Conservation (phyloP, 352 stramenopile species). For the Thraustotheca clavata region DNA sequence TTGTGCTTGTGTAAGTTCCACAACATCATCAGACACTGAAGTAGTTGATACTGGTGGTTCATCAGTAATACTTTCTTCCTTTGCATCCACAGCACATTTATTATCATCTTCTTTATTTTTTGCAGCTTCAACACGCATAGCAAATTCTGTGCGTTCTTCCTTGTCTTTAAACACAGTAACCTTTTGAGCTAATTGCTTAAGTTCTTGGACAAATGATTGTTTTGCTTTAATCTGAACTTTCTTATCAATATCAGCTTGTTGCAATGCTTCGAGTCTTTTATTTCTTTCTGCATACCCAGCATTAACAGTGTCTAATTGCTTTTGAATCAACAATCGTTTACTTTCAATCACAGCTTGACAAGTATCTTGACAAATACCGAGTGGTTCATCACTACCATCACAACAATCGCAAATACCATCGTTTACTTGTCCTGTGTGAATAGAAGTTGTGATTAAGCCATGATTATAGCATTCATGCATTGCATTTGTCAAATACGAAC, state of each 20-base stretch:
- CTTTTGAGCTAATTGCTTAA: slow-evolving; percentile 35
- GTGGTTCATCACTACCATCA: slow-evolving; percentile 90
- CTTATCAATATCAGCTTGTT: slow-evolving; percentile 27
- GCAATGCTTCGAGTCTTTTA: slow-evolving; percentile 29
- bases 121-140: slow-evolving; percentile 8
- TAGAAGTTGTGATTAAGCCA: slow-evolving; percentile 33
- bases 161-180: slow-evolving; percentile 54
- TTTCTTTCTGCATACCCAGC: slow-evolving; percentile 36
- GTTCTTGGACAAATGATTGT: slow-evolving; percentile 25
- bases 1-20: not conserved
- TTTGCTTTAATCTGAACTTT: slow-evolving; percentile 30
- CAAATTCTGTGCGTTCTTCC: slow-evolving; percentile 8
- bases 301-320: slow-evolving; percentile 34
- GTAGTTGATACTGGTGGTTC: not conserved
- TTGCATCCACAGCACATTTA: not conserved
- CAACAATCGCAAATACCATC: slow-evolving; percentile 98
- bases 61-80: not conserved
- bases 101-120: slow-evolving; percentile 4
- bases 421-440: slow-evolving; percentile 54
- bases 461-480: slow-evolving; percentile 17
- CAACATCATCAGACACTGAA: not conserved
- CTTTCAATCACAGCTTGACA: slow-evolving; percentile 32
- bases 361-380: slow-evolving; percentile 30
- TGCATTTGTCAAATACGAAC: slow-evolving; percentile 34
- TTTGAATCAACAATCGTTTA: slow-evolving; percentile 31